A percentile compares a stretch with the other conserved stretches of the same genome.
These are phyloP conservation scores for Bruguiera gymnorhiza DNA, from an alignment of 345 rosid species.

Conservation along the genomic window DNA sequence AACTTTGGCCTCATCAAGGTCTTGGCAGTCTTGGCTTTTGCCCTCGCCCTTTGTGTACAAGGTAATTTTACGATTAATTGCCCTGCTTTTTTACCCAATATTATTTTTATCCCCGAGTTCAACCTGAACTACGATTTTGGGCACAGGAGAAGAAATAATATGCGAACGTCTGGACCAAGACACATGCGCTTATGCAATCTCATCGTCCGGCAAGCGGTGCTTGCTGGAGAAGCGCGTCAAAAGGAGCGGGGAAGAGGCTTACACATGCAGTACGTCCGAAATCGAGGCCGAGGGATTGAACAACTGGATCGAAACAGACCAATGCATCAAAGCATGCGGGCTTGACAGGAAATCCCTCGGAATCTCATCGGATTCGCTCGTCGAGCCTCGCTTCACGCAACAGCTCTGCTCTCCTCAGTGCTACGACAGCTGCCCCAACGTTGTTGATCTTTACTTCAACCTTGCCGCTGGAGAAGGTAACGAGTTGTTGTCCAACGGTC, in stretches of 20 bases:
- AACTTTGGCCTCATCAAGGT: conserved; percentile 22
- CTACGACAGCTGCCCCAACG: conserved; percentile 67
- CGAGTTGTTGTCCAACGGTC: too few species aligned
- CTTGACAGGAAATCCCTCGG: conserved; percentile 72
- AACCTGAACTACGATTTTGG: not conserved
- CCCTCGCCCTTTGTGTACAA: conserved; percentile 28
- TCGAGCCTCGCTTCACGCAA: conserved; percentile 53
- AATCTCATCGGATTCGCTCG: conserved; percentile 78
- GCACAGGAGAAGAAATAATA: conserved; percentile 37
- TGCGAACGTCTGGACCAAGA: conserved; percentile 60
- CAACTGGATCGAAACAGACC: conserved; percentile 62
- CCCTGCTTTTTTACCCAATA: not conserved
- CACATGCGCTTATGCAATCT: conserved; percentile 66
- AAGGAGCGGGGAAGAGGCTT: conserved; percentile 56
- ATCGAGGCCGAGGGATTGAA: conserved; percentile 59
- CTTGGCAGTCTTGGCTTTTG: conserved; percentile 25
- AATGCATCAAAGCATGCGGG: conserved; percentile 67
- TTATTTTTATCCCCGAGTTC: too few species aligned
- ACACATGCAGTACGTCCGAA: conserved; percentile 62
- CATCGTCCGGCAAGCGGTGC: conserved; percentile 73
- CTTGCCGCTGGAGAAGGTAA: conserved; percentile 95
- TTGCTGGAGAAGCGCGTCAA: conserved; percentile 61
- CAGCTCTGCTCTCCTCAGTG: conserved; percentile 75
- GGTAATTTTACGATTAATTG: conserved; percentile 10
- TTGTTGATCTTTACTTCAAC: conserved; percentile 79